A percentile compares a stretch with the other conserved stretches of the same genome.
phyloP scores from a whole-genome alignment of 2,329 filamentous ascomycete species.

The Arthrinium phaeospermum region DNA sequence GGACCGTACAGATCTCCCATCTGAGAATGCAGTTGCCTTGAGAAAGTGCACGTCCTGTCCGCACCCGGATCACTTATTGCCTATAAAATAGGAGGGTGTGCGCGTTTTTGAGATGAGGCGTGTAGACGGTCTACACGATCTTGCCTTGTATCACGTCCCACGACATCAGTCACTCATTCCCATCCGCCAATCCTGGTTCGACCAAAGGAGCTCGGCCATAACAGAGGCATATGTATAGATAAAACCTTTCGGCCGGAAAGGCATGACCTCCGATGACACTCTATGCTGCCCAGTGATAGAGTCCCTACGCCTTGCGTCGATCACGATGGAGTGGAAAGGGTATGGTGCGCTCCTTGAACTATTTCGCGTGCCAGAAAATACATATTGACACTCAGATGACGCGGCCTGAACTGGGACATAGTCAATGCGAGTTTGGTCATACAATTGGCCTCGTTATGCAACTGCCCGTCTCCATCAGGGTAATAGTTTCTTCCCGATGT shows the following conservation, averaged over 20 bases:
- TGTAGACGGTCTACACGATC: conserved; percentile 1
- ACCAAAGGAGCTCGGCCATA: too few relatives aligned
- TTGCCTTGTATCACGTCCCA: conserved; percentile 10
- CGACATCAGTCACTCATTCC: not conserved
- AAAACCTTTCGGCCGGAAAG: not conserved
- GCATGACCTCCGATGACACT: not conserved
- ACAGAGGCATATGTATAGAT: too few relatives aligned
- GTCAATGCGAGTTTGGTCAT: not conserved
- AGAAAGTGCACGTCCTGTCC: not conserved
- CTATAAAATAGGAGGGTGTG: not conserved
- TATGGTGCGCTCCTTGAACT: not conserved
- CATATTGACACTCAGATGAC: not conserved
- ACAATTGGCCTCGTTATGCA: conserved; percentile 4
- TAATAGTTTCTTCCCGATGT: not conserved
- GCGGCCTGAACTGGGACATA: not conserved
- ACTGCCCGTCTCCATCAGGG: not conserved
- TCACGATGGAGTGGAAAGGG: not conserved
- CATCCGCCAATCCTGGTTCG: not conserved
- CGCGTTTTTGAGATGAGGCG: not conserved
- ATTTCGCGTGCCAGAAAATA: not conserved
- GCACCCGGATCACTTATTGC: not conserved
- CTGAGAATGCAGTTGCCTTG: not conserved
- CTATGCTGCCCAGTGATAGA: not conserved
- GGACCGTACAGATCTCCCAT: not conserved
- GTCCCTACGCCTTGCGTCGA: not conserved